Conservation (phyloP, 768 basidiomycete genomes). For the Termitomyces sp. region DNA sequence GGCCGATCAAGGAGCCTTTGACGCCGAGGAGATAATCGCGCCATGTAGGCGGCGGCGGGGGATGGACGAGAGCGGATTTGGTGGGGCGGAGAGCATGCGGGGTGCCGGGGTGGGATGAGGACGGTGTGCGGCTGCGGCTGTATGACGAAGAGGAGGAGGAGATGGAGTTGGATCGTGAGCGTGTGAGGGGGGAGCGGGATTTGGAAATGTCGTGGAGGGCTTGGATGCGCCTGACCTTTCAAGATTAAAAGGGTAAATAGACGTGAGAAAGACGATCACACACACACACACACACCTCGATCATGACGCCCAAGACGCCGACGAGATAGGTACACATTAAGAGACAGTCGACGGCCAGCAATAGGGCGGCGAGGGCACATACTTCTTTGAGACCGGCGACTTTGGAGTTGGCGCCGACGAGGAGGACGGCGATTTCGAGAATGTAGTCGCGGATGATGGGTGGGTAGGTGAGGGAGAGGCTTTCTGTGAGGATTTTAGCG, state of each 20-base stretch:
- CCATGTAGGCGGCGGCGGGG: slow-evolving; percentile 15
- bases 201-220: slow-evolving; percentile 41
- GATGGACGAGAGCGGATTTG: slow-evolving; percentile 25
- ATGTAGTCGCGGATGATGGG: slow-evolving; percentile 90
- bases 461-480: slow-evolving; percentile 71
- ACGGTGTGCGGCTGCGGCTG: slow-evolving; percentile 19
- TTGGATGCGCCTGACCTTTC: slow-evolving; percentile 66
- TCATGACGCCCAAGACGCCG: slow-evolving; percentile 88
- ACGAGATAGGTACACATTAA: slow-evolving; percentile 88
- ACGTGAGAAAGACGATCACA: no score
- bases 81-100: slow-evolving; percentile 5
- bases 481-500: slow-evolving; percentile 78
- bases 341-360: slow-evolving; percentile 81
- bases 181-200: slow-evolving; percentile 3
- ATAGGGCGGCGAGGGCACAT: slow-evolving; percentile 89
- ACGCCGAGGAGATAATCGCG: slow-evolving; percentile 15
- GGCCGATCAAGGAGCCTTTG: slow-evolving; percentile 24
- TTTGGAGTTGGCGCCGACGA: slow-evolving; percentile 79
- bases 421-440: slow-evolving; percentile 85
- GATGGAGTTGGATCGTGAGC: slow-evolving; percentile 31
- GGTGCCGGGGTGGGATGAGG: slow-evolving; percentile 16
- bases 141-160: slow-evolving; percentile 26
- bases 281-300: slow-evolving; percentile 56
- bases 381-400: slow-evolving; percentile 92
- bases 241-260: neutral